A percentile compares a stretch with the other conserved stretches of the same genome.
These are phyloP conservation scores for Pholiota microspora DNA, from an alignment of 768 basidiomycete genomes.

Conservation along the genomic window DNA sequence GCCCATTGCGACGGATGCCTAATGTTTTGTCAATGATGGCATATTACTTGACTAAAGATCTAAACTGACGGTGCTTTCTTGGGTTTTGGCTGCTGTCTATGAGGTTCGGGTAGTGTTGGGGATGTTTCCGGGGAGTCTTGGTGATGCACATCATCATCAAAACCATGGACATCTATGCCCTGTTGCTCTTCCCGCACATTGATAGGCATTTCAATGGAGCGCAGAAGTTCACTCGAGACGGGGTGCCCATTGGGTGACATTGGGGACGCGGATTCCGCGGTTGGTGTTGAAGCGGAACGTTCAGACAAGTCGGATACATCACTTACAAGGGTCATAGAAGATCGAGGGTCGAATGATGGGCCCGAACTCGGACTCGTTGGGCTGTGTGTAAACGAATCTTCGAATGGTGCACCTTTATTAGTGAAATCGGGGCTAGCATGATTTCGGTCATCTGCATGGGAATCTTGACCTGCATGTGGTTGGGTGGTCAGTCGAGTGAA, in stretches of 20 bases:
- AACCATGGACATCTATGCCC: neutral
- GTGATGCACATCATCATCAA: constrained; percentile 13
- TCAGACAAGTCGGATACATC: constrained; percentile 10
- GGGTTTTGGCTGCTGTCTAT: constrained; percentile 29
- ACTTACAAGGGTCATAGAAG: constrained; percentile 1
- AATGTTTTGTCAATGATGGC: constrained; percentile 3
- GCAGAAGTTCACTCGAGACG: neutral
- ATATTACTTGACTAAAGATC: neutral
- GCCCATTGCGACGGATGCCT: constrained; percentile 68
- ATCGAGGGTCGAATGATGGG: neutral
- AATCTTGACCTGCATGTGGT: constrained; percentile 28
- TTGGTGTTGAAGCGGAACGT: constrained; percentile 26
- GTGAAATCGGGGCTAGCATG: constrained; percentile 66
- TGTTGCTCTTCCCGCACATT: constrained; percentile 5
- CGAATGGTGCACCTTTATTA: constrained; percentile 47
- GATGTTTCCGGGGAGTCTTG: constrained; percentile 11
- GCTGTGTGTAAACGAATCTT: constrained; percentile 50
- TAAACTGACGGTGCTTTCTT: constrained; percentile 55
- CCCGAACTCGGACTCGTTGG: constrained; percentile 46
- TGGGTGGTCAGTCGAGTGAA: neutral
- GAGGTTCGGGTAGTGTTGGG: constrained; percentile 17
- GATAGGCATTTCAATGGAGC: constrained; percentile 34
- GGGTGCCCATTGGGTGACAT: constrained; percentile 24
- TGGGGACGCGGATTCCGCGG: constrained; percentile 17
- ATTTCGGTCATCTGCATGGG: constrained; percentile 51